A percentile compares a stretch with the other conserved stretches of the same genome.
These are phyloP conservation scores for Diaporthe amygdali DNA, from an alignment of 2,329 filamentous ascomycete species.

Conservation along the genomic window DNA sequence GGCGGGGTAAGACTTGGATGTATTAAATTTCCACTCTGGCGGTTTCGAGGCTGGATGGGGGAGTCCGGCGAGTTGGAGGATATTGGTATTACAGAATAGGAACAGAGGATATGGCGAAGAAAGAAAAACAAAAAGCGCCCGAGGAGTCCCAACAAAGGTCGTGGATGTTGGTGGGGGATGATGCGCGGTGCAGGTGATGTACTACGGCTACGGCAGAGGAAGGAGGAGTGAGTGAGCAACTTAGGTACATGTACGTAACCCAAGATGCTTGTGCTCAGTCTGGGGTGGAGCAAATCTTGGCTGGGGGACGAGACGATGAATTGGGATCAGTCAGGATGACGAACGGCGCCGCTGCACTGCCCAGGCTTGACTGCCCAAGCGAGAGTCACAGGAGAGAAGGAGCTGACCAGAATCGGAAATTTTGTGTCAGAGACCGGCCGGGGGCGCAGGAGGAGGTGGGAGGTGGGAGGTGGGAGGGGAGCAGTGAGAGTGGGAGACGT, in stretches of 20 bases:
- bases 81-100: background rate
- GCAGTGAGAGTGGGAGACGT: too few species aligned
- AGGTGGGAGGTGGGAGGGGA: background rate
- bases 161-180: constrained; percentile 8
- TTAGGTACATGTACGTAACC: constrained; percentile 10
- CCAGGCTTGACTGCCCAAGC: constrained; percentile 6
- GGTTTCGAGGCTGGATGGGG: constrained; percentile 1
- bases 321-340: constrained; percentile 20
- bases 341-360: constrained; percentile 13
- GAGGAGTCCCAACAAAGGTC: background rate
- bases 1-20: constrained; percentile 6
- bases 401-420: constrained; percentile 4
- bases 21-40: background rate
- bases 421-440: background rate
- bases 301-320: constrained; percentile 10
- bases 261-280: background rate
- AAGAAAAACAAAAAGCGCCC: background rate
- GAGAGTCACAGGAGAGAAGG: constrained; percentile 13
- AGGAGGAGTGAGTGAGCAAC: background rate
- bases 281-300: constrained; percentile 16
- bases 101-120: background rate
- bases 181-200: constrained; percentile 10
- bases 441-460: background rate
- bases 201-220: background rate
- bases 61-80: background rate